phyloP scores from a whole-genome alignment of 441 rosid species.

The Populus trichocarpa region DNA sequence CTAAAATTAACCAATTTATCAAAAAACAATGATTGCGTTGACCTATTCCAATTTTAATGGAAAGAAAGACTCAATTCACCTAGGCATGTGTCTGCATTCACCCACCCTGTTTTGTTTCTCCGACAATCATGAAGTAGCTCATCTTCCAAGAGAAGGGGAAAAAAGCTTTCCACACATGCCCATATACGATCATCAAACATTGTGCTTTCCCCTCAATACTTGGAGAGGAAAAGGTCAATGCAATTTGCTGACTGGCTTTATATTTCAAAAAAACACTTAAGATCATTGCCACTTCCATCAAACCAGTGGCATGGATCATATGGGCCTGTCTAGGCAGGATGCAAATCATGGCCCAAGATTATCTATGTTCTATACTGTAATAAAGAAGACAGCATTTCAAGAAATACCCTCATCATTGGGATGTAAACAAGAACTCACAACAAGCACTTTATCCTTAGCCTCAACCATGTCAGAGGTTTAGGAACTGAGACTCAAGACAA shows the following conservation, averaged over 20 bases:
- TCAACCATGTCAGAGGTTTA: not conserved
- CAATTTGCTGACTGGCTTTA: not conserved
- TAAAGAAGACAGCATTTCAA: not conserved
- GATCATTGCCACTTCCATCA: not conserved
- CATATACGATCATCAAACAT: not conserved
- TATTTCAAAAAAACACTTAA: not conserved
- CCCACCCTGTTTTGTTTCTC: not conserved
- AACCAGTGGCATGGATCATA: not conserved
- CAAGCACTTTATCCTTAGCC: not conserved
- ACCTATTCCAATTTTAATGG: not conserved
- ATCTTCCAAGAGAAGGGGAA: not conserved
- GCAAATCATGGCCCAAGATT: not conserved
- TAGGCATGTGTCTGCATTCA: not conserved
- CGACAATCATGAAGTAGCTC: not conserved
- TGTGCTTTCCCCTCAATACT: not conserved
- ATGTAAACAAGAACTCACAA: too few species aligned
- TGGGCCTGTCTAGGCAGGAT: not conserved
- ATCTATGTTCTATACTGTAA: not conserved
- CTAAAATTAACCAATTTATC: too few species aligned
- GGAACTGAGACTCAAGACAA: not conserved
- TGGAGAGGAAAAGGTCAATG: not conserved
- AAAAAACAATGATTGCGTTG: too few species aligned
- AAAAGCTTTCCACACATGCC: not conserved
- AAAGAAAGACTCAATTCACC: not conserved
- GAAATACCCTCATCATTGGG: not conserved